phyloP scores from a whole-genome alignment of 1,284 basidiomycete species.

The Thecaphora frezii region DNA sequence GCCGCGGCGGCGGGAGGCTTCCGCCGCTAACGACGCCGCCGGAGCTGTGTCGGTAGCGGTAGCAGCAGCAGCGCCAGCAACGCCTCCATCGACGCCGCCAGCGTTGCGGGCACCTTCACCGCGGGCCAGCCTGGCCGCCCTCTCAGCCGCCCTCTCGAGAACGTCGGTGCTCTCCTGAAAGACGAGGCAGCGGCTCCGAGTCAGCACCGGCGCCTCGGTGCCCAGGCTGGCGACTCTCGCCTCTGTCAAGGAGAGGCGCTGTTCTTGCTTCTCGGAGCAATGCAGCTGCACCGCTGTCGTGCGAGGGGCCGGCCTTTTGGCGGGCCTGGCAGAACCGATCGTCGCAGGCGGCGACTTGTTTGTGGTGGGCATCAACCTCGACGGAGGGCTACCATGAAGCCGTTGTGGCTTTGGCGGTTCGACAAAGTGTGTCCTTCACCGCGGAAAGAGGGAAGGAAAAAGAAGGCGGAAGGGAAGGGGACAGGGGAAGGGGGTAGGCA shows the following conservation, averaged over 20 bases:
- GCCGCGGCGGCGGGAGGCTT: background rate
- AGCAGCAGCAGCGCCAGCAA: background rate
- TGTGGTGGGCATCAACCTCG: background rate
- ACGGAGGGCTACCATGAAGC: background rate
- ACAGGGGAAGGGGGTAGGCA: too few species aligned
- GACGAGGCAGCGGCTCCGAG: conserved; percentile 31
- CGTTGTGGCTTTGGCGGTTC: conserved; percentile 10
- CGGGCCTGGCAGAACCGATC: background rate
- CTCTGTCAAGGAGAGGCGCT: conserved; percentile 1
- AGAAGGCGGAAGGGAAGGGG: too few species aligned
- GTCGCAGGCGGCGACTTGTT: background rate
- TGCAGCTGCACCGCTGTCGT: background rate
- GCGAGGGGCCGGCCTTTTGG: background rate
- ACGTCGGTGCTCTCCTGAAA: conserved; percentile 35
- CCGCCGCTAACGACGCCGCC: background rate
- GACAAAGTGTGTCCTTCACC: conserved; percentile 10
- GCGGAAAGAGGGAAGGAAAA: too few species aligned
- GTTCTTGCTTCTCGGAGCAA: background rate
- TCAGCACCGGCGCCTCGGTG: background rate
- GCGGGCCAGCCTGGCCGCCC: conserved; percentile 9
- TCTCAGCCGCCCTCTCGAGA: conserved; percentile 30
- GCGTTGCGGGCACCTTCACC: background rate
- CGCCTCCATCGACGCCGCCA: too few species aligned
- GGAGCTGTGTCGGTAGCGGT: background rate
- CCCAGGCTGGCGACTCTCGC: conserved; percentile 4